Conservation (phyloP, 2,329 filamentous ascomycete genomes). For the Malbranchea cinnamomea region DNA sequence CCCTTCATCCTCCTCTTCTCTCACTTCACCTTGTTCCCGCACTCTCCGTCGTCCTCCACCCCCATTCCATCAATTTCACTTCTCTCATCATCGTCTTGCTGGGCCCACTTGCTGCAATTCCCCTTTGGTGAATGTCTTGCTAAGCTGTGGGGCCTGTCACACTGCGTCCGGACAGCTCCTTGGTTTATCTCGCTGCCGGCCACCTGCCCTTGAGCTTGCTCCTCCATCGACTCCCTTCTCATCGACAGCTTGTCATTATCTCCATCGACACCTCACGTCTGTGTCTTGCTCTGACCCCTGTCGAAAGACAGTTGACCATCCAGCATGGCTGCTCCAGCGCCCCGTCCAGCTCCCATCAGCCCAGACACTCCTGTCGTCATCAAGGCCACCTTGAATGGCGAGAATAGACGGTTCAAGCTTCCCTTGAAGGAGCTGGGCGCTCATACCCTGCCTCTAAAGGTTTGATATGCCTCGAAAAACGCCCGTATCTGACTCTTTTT, state of each 20-base stretch:
- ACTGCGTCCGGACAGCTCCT: too few species aligned
- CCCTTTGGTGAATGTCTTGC: too few species aligned
- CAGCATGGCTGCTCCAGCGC: constrained; percentile 25
- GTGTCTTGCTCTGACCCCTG: too few species aligned
- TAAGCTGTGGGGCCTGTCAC: too few species aligned
- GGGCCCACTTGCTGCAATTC: too few species aligned
- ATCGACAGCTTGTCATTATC: too few species aligned
- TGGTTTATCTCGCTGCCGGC: too few species aligned
- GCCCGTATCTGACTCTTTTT: constrained; percentile 16
- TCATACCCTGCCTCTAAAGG: constrained; percentile 63
- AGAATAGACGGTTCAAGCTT: constrained; percentile 72
- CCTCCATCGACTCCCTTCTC: too few species aligned
- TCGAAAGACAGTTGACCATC: too few species aligned
- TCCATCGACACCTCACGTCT: too few species aligned
- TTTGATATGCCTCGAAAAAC: constrained; percentile 40
- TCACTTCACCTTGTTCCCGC: constrained; percentile 1
- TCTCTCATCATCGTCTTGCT: constrained; percentile 1
- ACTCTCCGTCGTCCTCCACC: background rate
- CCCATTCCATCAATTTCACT: background rate
- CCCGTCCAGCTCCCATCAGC: constrained; percentile 36
- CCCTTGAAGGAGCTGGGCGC: constrained; percentile 71
- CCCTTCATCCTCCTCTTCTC: constrained; percentile 2
- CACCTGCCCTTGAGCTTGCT: too few species aligned
- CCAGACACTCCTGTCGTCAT: constrained; percentile 66
- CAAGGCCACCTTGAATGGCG: constrained; percentile 67